Evolutionary conservation across 2,329 filamentous ascomycete genomes (phyloP), one percentile per base, ranked within the genome.

Genomic region (Xylariales sp.): DNA sequence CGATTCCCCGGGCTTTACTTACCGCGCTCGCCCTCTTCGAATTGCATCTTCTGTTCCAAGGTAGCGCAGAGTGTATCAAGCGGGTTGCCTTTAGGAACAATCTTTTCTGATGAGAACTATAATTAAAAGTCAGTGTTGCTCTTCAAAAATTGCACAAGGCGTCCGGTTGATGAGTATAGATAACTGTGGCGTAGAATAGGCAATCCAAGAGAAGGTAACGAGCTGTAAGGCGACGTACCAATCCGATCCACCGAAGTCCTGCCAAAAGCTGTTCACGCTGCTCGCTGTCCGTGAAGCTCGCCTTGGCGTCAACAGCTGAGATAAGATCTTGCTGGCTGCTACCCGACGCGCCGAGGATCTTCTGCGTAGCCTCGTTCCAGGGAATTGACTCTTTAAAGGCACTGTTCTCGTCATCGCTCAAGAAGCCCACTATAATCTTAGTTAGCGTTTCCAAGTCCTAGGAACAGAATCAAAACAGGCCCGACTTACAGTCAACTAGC

Each of bases 41-140:
- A 97, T 80, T 92, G 88, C 93, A 97, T 97, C 89, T 97, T 97
- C 85, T 92, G 83, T 85, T 97, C 93, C 43, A 97, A 88, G 3
- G 90, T 92, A 45, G 93, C 93, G 83, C 94, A 97, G 46, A 97
- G 89, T n/a, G 92, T 95, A 80, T 97, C 94, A 30, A 97, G 87
- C 3, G 93, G 91, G 83, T 93, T 97, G 59, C 90, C 91, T n/a
- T 36, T 54, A 1, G 67, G 67, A 12, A 54, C 36, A 48, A 56
- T 67, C 43, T 69, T 62, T 28, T 70, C 55, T 5, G 52, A 46
- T 6, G 62, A 68, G 28, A 69, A 52, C 53, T 64, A 23, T n/a
- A 64, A 6, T 3, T 30, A 8, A 6, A 30, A 14, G n/a, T 58
- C n/a, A 64, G 56, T 45, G 4, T 90, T 6, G 28, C 12, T 32